Conservation (phyloP, 805 yeast species). For the Priceomyces medius region DNA sequence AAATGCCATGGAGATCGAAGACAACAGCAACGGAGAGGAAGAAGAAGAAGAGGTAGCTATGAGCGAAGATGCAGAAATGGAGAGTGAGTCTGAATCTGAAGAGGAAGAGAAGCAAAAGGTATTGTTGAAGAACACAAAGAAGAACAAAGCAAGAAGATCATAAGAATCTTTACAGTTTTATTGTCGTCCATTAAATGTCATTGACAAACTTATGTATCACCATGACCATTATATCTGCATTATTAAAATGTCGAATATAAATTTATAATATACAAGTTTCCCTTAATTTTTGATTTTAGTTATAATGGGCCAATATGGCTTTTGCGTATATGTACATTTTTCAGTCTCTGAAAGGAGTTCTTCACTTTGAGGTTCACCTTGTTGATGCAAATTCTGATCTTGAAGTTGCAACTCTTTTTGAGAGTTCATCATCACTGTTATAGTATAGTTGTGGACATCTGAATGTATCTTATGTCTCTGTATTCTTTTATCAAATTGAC, state of each 20-base stretch:
- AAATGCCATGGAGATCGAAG: conserved; percentile 46
- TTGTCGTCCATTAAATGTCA: not conserved
- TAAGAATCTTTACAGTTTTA: not conserved
- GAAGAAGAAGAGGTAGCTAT: conserved; percentile 43
- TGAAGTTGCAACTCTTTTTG: conserved; percentile 15
- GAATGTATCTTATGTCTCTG: conserved; percentile 30
- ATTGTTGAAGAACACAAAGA: conserved; percentile 62
- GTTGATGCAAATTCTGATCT: conserved; percentile 1
- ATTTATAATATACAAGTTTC: not conserved
- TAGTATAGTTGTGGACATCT: conserved; percentile 29
- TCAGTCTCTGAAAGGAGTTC: not conserved
- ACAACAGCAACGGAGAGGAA: conserved; percentile 38
- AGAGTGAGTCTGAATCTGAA: conserved; percentile 43
- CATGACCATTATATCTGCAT: not conserved
- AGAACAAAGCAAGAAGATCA: conserved; percentile 15
- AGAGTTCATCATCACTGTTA: conserved; percentile 31
- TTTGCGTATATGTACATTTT: conserved; percentile 12
- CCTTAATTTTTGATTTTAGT: conserved; percentile 3
- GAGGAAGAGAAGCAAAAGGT: conserved; percentile 54
- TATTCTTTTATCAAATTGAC: conserved; percentile 14
- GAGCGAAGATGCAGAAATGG: conserved; percentile 45
- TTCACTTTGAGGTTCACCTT: not conserved
- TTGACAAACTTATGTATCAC: not conserved
- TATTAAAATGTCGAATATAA: not conserved
- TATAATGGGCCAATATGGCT: conserved; percentile 16